Conservation (phyloP, 2,329 filamentous ascomycete genomes). For the Lachnellula occidentalis region DNA sequence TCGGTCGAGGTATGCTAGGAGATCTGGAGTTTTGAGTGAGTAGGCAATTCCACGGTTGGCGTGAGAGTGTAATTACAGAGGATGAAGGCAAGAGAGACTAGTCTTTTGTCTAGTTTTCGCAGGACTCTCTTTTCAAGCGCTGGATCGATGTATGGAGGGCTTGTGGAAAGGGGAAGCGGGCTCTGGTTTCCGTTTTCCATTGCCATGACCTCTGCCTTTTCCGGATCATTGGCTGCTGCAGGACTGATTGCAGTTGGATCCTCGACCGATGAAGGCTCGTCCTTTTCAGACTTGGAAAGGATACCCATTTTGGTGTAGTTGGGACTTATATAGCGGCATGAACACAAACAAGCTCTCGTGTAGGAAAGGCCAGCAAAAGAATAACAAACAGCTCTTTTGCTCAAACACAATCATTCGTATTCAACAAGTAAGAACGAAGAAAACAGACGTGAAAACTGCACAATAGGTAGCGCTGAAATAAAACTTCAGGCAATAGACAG, state of each 20-base stretch:
- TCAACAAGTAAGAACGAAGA: too few relatives aligned
- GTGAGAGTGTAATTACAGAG: slow-evolving; percentile 18
- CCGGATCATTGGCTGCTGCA: neutral
- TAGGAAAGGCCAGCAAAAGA: too few relatives aligned
- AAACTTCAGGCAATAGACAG: too few relatives aligned
- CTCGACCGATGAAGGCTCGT: neutral
- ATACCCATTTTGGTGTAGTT: neutral
- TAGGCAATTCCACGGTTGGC: neutral
- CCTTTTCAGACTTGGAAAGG: slow-evolving; percentile 2
- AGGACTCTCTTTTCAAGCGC: slow-evolving; percentile 43
- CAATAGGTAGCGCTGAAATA: too few relatives aligned
- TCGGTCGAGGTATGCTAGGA: slow-evolving; percentile 43
- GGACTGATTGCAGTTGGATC: slow-evolving; percentile 1
- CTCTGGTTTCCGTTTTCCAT: neutral
- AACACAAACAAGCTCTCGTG: too few relatives aligned
- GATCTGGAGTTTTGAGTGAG: slow-evolving; percentile 28
- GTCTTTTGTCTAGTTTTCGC: slow-evolving; percentile 51
- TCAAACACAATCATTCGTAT: too few relatives aligned
- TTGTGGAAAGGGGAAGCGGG: neutral
- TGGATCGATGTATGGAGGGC: neutral
- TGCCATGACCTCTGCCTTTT: neutral
- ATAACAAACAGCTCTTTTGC: too few relatives aligned
- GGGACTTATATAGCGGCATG: too few relatives aligned
- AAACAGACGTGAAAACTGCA: too few relatives aligned
- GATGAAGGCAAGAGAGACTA: slow-evolving; percentile 38